These are phyloP conservation scores for Cicer cuneatum DNA, from an alignment of 306 rosid species.

Conservation along the genomic window DNA sequence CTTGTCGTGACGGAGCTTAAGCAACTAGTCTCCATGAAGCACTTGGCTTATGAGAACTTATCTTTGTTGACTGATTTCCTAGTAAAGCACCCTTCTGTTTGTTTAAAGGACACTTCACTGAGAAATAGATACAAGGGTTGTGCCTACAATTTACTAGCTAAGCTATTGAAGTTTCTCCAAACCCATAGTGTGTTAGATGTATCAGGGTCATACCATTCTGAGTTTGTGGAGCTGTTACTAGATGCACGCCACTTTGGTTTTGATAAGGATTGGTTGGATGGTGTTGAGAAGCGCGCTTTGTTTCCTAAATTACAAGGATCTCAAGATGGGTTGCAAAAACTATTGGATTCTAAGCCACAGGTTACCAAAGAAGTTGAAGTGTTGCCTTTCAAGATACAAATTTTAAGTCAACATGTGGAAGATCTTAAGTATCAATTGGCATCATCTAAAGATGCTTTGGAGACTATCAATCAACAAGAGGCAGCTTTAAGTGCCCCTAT, in stretches of 20 bases:
- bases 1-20: background rate
- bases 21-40: background rate
- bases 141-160: background rate
- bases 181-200: slow-evolving; percentile 9
- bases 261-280: slow-evolving; percentile 16
- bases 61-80: slow-evolving; percentile 9
- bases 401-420: background rate
- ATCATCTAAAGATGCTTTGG: background rate
- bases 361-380: background rate
- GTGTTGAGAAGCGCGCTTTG: background rate
- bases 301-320: background rate
- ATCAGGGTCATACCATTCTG: background rate
- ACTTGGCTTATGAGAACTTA: background rate
- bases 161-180: slow-evolving; percentile 31
- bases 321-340: background rate
- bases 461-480: background rate
- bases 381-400: background rate
- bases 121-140: slow-evolving; percentile 17
- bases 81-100: background rate
- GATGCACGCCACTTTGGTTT: background rate
- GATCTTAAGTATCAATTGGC: background rate
- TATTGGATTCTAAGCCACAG: background rate
- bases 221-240: slow-evolving; percentile 2
- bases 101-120: background rate
- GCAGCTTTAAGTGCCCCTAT: background rate